Percentiles rank a stretch among this genome's conserved stretches.
Conservation (phyloP, 2,329 filamentous ascomycete genomes). For the Colletotrichum endophyticum region DNA sequence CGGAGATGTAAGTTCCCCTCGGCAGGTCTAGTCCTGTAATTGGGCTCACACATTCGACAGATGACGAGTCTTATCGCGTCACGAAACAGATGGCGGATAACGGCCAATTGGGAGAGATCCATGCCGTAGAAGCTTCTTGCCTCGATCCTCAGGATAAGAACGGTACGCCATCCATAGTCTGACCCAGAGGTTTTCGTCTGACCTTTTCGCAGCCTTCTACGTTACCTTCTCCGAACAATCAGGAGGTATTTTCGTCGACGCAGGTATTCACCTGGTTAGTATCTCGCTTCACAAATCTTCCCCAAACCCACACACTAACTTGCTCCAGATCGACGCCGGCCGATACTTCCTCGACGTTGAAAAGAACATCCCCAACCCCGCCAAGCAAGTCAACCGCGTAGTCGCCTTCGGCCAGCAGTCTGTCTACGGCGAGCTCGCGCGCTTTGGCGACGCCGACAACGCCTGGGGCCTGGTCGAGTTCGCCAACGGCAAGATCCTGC, state of each 20-base stretch:
- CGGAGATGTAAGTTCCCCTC: neutral
- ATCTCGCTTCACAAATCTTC: fast-evolving
- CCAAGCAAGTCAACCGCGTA: neutral
- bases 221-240: neutral
- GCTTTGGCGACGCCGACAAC: slow-evolving; percentile 31
- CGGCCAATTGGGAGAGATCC: neutral
- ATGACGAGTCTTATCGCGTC: neutral
- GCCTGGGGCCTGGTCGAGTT: slow-evolving; percentile 39
- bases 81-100: neutral
- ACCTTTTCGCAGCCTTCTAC: neutral
- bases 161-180: neutral
- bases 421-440: neutral
- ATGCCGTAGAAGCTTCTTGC: neutral
- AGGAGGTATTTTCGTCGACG: neutral
- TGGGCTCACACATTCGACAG: fast-evolving
- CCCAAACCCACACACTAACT: fast-evolving
- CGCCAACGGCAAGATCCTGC: slow-evolving; percentile 38
- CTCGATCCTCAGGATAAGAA: neutral
- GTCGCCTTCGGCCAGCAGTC: neutral
- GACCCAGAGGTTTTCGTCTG: no score
- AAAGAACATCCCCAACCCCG: neutral
- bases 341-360: neutral
- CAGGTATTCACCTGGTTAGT: fast-evolving
- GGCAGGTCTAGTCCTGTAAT: fast-evolving
- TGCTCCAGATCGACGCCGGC: neutral